These are phyloP conservation scores for Pyrenochaeta sp. DNA, from an alignment of 2,329 filamentous ascomycete species.

Conservation along the genomic window DNA sequence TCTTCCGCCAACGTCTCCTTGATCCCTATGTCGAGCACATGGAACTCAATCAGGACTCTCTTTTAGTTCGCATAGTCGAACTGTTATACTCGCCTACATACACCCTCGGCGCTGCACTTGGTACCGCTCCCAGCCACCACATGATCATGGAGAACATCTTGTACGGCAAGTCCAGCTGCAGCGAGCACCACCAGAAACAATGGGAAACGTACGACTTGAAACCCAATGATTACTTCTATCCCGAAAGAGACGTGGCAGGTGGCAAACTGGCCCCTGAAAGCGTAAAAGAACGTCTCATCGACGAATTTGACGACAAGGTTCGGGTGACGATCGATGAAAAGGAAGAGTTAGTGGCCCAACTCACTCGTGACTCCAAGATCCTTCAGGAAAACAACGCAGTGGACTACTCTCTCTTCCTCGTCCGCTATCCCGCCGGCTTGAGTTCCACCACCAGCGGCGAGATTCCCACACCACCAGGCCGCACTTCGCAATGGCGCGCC, in stretches of 20 bases:
- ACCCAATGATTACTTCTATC: constrained; percentile 77
- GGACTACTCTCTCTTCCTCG: constrained; percentile 78
- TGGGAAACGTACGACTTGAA: constrained; percentile 82
- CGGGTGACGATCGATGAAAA: constrained; percentile 63
- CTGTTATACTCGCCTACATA: constrained; percentile 65
- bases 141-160: constrained; percentile 81
- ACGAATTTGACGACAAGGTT: constrained; percentile 72
- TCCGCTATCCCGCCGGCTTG: constrained; percentile 60
- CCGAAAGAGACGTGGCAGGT: constrained; percentile 73
- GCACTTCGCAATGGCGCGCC: constrained; percentile 62
- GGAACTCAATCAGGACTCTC: constrained; percentile 63
- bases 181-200: constrained; percentile 51
- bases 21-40: constrained; percentile 71
- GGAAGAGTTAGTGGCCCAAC: constrained; percentile 60
- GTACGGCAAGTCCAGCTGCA: constrained; percentile 61
- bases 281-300: constrained; percentile 70
- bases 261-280: constrained; percentile 69
- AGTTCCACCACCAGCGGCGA: constrained; percentile 37
- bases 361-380: constrained; percentile 69
- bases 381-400: constrained; percentile 70
- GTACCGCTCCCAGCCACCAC: constrained; percentile 71
- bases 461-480: constrained; percentile 42
- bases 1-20: constrained; percentile 73
- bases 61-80: constrained; percentile 76
- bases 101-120: constrained; percentile 67